Conservation (phyloP, 129 eudicot species). For the Gnaphalium uliginosum region DNA sequence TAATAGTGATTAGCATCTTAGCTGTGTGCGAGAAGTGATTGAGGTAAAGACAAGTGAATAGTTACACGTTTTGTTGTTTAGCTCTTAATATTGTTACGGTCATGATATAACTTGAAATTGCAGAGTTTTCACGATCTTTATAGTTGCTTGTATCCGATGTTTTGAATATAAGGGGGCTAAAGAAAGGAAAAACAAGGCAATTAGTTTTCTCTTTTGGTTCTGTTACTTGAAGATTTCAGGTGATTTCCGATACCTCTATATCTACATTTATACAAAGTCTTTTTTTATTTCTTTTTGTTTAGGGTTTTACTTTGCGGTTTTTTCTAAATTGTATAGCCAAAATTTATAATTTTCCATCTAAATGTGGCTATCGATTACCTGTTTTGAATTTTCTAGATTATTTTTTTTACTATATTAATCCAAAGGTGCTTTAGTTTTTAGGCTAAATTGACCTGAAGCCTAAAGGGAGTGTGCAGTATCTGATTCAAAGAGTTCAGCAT, state of each 20-base stretch:
- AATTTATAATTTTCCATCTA: not conserved
- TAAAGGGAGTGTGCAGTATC: slow-evolving; percentile 6
- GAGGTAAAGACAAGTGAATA: slow-evolving; percentile 9
- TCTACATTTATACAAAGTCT: not conserved
- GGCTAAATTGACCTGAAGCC: not conserved
- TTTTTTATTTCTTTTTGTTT: not conserved
- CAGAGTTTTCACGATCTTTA: slow-evolving; percentile 11
- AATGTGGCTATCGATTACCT: not conserved
- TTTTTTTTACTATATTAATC: not conserved
- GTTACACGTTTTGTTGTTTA: slow-evolving; percentile 9
- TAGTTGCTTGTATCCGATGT: not conserved
- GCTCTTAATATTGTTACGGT: slow-evolving; percentile 3
- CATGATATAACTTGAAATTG: not conserved
- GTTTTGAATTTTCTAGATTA: not conserved
- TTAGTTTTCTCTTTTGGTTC: slow-evolving; percentile 4
- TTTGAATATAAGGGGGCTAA: slow-evolving; percentile 6
- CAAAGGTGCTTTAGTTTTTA: slow-evolving; percentile 4
- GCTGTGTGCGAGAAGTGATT: not conserved
- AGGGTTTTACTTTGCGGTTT: not conserved
- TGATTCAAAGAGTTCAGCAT: not conserved
- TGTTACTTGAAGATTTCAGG: slow-evolving; percentile 29
- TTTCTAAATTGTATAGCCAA: not conserved
- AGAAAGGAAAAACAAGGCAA: not conserved
- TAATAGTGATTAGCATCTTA: not conserved
- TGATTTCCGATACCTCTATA: slow-evolving; percentile 3